phyloP scores from a whole-genome alignment of 78 protist species.

The Speleostelium caveatum region DNA sequence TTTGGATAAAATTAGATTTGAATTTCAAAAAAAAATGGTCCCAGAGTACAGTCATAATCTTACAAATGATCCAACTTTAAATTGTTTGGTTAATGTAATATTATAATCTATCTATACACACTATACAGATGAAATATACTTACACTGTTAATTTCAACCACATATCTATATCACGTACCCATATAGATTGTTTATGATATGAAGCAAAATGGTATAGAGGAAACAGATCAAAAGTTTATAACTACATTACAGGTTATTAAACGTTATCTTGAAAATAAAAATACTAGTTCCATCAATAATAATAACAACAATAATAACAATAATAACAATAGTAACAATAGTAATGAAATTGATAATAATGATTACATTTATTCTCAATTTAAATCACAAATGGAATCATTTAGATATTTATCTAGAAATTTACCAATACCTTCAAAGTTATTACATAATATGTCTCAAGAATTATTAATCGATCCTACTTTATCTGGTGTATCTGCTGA shows the following conservation, averaged over 20 bases:
- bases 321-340: not conserved
- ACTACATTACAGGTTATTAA: constrained; percentile 20
- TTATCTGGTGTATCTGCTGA: too few species aligned
- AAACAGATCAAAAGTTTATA: constrained; percentile 2
- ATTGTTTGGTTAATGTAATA: too few species aligned
- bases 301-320: not conserved
- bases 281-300: not conserved
- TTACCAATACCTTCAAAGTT: constrained; percentile 44
- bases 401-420: constrained; percentile 59
- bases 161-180: too few species aligned
- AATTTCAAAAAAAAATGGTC: too few species aligned
- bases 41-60: too few species aligned
- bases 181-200: not conserved
- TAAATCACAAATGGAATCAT: constrained; percentile 61
- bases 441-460: constrained; percentile 14
- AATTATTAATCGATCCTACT: too few species aligned
- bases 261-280: not conserved
- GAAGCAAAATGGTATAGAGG: constrained; percentile 22
- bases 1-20: too few species aligned
- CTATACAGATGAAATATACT: too few species aligned
- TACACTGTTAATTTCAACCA: too few species aligned
- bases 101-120: too few species aligned
- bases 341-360: not conserved
- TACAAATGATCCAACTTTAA: too few species aligned
- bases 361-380: constrained; percentile 5